Conservation (phyloP, 176 grass and related monocot species). For the Alloteropsis semialata region DNA sequence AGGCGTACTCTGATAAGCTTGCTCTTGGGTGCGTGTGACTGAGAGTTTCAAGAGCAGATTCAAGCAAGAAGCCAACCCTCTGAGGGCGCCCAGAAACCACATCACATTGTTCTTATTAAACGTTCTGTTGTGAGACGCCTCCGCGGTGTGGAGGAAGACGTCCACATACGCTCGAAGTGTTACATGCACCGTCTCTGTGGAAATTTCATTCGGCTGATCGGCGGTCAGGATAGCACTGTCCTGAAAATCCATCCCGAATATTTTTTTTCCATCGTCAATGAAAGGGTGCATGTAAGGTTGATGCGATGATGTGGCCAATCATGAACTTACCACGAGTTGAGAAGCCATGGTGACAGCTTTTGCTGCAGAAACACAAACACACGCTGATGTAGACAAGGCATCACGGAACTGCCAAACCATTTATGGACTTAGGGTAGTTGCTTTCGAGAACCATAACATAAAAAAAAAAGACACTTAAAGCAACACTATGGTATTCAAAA, state of each 20-base stretch:
- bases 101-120: not conserved
- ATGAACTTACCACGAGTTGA: not conserved
- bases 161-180: not conserved
- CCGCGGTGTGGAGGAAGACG: not conserved
- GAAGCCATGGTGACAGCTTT: not conserved
- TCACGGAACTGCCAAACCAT: too few species aligned
- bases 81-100: not conserved
- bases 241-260: not conserved
- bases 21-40: not conserved
- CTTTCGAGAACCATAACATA: too few species aligned
- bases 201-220: not conserved
- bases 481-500: too few species aligned
- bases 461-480: too few species aligned
- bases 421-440: too few species aligned
- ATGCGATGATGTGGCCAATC: not conserved
- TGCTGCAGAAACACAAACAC: too few species aligned
- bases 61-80: slow-evolving; percentile 3
- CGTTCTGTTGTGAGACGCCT: not conserved
- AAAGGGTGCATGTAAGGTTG: not conserved
- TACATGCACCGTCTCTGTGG: not conserved
- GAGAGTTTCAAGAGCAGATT: not conserved
- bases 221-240: not conserved
- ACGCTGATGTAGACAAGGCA: too few species aligned
- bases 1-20: slow-evolving; percentile 9
- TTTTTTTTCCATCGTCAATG: not conserved